Evolutionary conservation across 2,329 filamentous ascomycete species (phyloP), one percentile per base, ranked within the genome.

Genomic region (Meredithiella fracta): DNA sequence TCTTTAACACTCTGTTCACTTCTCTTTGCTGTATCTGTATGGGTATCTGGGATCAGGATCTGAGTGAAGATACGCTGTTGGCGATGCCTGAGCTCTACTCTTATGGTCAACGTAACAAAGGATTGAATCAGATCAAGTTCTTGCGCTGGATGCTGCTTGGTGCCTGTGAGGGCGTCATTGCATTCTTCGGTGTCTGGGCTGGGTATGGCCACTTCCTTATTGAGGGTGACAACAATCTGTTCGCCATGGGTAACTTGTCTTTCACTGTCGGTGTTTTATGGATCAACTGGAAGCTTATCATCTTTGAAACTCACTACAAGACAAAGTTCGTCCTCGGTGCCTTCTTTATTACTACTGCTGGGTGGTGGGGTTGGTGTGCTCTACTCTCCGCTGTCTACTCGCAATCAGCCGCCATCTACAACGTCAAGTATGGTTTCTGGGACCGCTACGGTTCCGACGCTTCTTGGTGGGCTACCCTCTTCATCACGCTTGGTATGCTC

Each of bases 1-100:
- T 94, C 65, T 91, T 96, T 72, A 97, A 97, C 65, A 92, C 88
- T 1, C 77, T 96, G 11, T 97, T 97, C 68, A 96, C 91, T 0
- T 92, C 86, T 58, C 72, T 96, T 1, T 82, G 84, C 44, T 86
- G 92, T 23, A 94, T 97, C 60, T 85, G 94, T 63, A 78, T 94
- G 60, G 91, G 89, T 9, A 83, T 95, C 17, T 94, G 92, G 69
- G 90, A 95, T 65, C 88, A 95, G 66, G 91, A 97, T 64, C 75
- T 97, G 2, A 72, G 77, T 3, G 84, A 89, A 0, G 80, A 87
- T 31, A 97, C 91, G 0, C 73, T 97, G 1, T 74, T 97, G n/a
- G 91, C 91, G 0, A 83, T 95, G 0, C 91, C 91, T 0, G 91
- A 97, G 66, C 76, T 97, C 1, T 97, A 97, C 67, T 80, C 81